Percentiles rank a stretch among this genome's conserved stretches.
Conservation (phyloP, 2,329 filamentous ascomycete genomes). For the Pyrenophora teres region DNA sequence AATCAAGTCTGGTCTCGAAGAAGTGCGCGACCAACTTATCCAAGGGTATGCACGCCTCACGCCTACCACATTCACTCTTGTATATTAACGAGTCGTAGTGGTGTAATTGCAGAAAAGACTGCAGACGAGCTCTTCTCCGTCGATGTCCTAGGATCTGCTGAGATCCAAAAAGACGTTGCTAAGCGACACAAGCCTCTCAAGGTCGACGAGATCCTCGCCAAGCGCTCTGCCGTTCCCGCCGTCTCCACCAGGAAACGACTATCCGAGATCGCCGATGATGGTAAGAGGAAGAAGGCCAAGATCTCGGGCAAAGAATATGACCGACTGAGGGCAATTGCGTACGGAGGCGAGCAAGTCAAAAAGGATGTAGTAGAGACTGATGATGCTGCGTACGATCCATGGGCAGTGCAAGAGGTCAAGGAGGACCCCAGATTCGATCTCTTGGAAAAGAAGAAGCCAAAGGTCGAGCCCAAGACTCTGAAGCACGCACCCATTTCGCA, state of each 20-base stretch:
- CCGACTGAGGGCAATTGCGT: constrained; percentile 76
- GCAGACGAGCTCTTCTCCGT: constrained; percentile 84
- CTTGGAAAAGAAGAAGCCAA: constrained; percentile 66
- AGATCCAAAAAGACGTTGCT: constrained; percentile 67
- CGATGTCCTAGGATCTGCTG: constrained; percentile 73
- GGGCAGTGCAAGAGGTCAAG: constrained; percentile 62
- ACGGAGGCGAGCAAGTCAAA: constrained; percentile 65
- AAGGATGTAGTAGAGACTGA: constrained; percentile 59
- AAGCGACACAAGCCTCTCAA: constrained; percentile 79
- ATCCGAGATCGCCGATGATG: constrained; percentile 71
- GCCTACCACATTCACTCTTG: not conserved
- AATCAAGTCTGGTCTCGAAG: constrained; percentile 79
- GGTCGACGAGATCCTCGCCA: constrained; percentile 87
- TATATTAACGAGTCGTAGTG: constrained; percentile 58
- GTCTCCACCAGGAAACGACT: constrained; percentile 78
- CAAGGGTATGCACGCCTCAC: constrained; percentile 66
- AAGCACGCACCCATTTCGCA: constrained; percentile 79
- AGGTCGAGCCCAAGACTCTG: constrained; percentile 75
- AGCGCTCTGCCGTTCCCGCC: constrained; percentile 79
- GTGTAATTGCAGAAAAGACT: constrained; percentile 80
- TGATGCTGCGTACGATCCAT: constrained; percentile 74
- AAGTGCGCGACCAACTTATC: constrained; percentile 87
- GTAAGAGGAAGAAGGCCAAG: constrained; percentile 75
- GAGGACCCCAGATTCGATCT: constrained; percentile 66
- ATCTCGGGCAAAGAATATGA: constrained; percentile 83